A percentile compares a stretch with the other conserved stretches of the same genome.
Evolutionary conservation across 106 monocot genomes (phyloP).

Genomic region (Posidonia australis): DNA sequence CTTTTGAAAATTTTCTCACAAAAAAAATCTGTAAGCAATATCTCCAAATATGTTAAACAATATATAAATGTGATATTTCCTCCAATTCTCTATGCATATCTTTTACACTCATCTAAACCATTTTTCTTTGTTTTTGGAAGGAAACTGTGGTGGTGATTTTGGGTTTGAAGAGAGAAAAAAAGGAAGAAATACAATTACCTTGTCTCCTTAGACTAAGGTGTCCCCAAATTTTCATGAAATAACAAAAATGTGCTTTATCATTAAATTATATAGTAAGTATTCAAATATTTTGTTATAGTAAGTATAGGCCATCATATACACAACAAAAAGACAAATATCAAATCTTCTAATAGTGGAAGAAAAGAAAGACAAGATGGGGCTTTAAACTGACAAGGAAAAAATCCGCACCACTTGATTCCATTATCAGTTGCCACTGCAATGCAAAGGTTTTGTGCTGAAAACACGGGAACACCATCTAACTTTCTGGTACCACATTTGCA

Average conservation of each 20-base stretch:
- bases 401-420: slow-evolving; percentile 79
- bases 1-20: too few relatives aligned
- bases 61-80: background rate
- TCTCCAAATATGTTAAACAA: background rate
- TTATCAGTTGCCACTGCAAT: slow-evolving; percentile 93
- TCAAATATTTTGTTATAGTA: too few relatives aligned
- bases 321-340: too few relatives aligned
- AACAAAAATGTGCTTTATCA: background rate
- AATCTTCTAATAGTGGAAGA: too few relatives aligned
- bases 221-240: background rate
- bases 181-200: background rate
- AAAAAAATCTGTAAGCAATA: too few relatives aligned
- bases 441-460: slow-evolving; percentile 81
- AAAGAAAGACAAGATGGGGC: too few relatives aligned
- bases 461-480: slow-evolving; percentile 87
- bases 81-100: background rate
- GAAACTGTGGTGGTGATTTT: background rate
- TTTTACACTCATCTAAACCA: background rate
- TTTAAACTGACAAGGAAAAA: background rate
- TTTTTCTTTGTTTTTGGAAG: background rate
- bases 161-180: background rate
- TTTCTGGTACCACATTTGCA: slow-evolving; percentile 43
- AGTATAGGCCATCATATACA: too few relatives aligned
- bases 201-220: background rate
- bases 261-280: background rate